Base-by-base conservation (phyloP, 1,284 basidiomycete species). In the Mycena sp. region DNA sequence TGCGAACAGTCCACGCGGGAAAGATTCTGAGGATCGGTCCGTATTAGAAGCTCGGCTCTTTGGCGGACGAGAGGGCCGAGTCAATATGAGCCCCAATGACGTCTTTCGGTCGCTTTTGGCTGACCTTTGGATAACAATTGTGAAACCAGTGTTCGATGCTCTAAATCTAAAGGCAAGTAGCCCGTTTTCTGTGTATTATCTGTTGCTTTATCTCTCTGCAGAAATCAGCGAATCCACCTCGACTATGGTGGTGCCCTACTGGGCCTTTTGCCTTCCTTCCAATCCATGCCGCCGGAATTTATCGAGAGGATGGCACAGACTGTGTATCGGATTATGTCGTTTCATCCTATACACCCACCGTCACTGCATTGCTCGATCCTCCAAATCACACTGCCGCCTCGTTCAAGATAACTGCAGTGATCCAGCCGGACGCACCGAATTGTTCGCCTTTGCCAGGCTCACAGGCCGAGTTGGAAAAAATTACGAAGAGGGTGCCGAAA, bases 201-300 rank as follows among this genome's bases (percentile, higher is more conserved):
- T n/a, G n/a, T n/a, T n/a, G n/a, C n/a, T n/a, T n/a, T n/a, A n/a
- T n/a, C n/a, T n/a, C n/a, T n/a, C n/a, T n/a, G 32, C 32, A 46
- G 44, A 46, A 46, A 50, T 50, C 48, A 28, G n/a, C 48, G 12
- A 29, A 58, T 41, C 63, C 53, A 9, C 66, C 51, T 21, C 63
- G 69, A 12, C n/a, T 73, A 14, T 71, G 68, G 68, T 72, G 71
- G 70, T 72, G 68, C 53, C 63, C 69, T n/a, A 73, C 69, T 16
- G 70, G 71, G 2, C 61, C 58, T 32, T 58, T 72, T 37, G 30
- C 59, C 11, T 69, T 70, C 45, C 58, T 71, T 7, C 70, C 71
- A 19, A 55, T 72, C 14, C 71, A 72, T 54, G 70, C 72, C 0
- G 70, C 71, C n/a, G 71, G 69, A 19, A 51, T 61, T 6, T 70